phyloP scores from a whole-genome alignment of 75 land plant species.

The Ceratopteris richardii region DNA sequence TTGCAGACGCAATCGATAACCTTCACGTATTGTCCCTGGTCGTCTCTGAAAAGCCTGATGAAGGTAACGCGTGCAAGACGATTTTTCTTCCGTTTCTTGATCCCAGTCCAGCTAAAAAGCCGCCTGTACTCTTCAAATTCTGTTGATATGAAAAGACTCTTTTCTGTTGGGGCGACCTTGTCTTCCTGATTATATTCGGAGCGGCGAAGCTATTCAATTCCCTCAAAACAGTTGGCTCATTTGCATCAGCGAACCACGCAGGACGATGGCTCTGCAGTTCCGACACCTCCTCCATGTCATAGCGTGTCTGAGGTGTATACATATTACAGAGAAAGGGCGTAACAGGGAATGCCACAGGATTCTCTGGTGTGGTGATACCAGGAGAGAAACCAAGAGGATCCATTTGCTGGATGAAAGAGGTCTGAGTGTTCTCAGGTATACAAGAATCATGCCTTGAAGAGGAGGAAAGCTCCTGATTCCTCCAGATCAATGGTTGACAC shows the following conservation, averaged over 20 bases:
- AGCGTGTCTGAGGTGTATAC: background rate
- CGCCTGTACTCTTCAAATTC: constrained; percentile 7
- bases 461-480: too few species aligned
- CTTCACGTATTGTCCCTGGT: too few species aligned
- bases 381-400: constrained; percentile 3
- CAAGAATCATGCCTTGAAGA: constrained; percentile 4
- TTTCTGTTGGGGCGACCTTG: constrained; percentile 36
- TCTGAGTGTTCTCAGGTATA: constrained; percentile 3
- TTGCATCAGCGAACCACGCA: constrained; percentile 14
- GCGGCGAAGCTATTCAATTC: constrained; percentile 11
- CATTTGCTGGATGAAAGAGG: constrained; percentile 2
- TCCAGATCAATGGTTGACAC: too few species aligned
- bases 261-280: constrained; percentile 2
- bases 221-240: constrained; percentile 25
- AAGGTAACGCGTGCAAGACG: constrained; percentile 25
- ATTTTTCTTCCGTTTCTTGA: constrained; percentile 20
- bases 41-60: background rate
- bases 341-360: background rate
- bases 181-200: constrained; percentile 11
- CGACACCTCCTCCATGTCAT: constrained; percentile 1
- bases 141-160: constrained; percentile 22
- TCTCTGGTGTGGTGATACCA: constrained; percentile 4
- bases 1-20: too few species aligned
- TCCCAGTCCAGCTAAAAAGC: constrained; percentile 1
- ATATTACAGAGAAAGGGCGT: background rate